Evolutionary conservation across 306 rosid species (phyloP), one percentile per base, ranked within the genome.

Genomic region (Cyamopsis tetragonoloba): DNA sequence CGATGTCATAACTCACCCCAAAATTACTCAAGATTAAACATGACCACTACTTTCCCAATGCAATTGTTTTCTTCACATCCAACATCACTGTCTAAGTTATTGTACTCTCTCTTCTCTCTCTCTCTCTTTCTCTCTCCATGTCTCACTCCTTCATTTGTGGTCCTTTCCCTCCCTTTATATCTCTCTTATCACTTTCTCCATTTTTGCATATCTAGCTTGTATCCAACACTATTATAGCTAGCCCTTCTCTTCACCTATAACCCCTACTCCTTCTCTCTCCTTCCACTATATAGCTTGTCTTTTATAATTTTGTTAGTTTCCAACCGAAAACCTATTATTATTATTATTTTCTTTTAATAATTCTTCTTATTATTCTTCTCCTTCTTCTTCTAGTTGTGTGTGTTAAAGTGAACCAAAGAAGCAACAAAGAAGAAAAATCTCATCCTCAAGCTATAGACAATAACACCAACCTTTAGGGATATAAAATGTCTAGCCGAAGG

Each of bases 401-500:
- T 66, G 13, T 58, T n/a, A 32, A 66, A 60, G 62, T 53, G 35
- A 50, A 43, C 22, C 4, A 30, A 47, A 44, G 43, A 35, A 66
- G 26, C 32, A 42, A 26, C 48, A 30, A 12, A n/a, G n/a, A n/a
- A n/a, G n/a, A n/a, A n/a, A n/a, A n/a, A n/a, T n/a, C n/a, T n/a
- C n/a, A n/a, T n/a, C n/a, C n/a, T n/a, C n/a, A n/a, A n/a, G n/a
- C 60, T 39, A 12, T 37, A 20, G 0, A 43, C 9, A 4, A 17
- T 2, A 7, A 34, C 53, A 51, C 64, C 26, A 44, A 64, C 1
- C 35, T 46, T 60, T 32, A 37, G 50, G 27, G 51, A 31, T 47
- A 22, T 38, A 26, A 41, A 14, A 91, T 93, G 97, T 93, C 99
- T 64, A 83, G 86, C 86, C 50, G 99, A 86, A 90, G 97, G 81